Base-by-base conservation (phyloP, 2,329 filamentous ascomycete genomes). In the Cordyceps tenuipes region DNA sequence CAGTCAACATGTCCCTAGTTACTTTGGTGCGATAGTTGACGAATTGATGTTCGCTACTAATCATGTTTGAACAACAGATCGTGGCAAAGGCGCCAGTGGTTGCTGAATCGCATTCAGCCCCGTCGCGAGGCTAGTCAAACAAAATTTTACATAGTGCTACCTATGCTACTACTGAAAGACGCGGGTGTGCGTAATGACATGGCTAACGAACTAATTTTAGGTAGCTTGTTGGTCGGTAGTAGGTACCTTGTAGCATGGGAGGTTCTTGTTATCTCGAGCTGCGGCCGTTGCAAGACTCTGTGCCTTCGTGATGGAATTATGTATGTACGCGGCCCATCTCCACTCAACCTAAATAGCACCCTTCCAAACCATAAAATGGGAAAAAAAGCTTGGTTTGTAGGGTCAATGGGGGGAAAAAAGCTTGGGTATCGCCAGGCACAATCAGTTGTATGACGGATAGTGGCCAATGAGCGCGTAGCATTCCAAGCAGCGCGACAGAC, bases 391-490 rank as follows among this genome's bases (percentile, higher is more conserved):
- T 43, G 41, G 41, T n/a, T 43, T n/a, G 15, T 17, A 36, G 3
- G 8, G 34, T 36, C 34, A 29, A 29, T 5, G 7, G 29, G 3
- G 4, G 7, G 8, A 17, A 12, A n/a, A 17, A 12, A n/a, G 43
- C 43, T 21, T 3, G 41, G 43, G 43, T 46, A 21, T 8, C 43
- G 43, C 15, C 41, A 46, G 43, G 43, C 29, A 29, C 29, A 29
- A 8, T 29, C 29, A 29, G 29, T 29, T 46, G 17, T 46, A 5
- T 9, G 17, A 46, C 43, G 19, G n/a, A 21, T 13, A 5, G 13
- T 17, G 61, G 48, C 67, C 66, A 69, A 68, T 67, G 46, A 61
- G 56, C 58, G 60, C 62, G 64, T 52, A 53, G 56, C 65, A 71
- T 71, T 70, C 68, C 68, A 64, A 62, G n/a, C 21, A 55, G 26